Conservation (phyloP, 108 stramenopile genomes). For the Mediolabrus comicus region DNA sequence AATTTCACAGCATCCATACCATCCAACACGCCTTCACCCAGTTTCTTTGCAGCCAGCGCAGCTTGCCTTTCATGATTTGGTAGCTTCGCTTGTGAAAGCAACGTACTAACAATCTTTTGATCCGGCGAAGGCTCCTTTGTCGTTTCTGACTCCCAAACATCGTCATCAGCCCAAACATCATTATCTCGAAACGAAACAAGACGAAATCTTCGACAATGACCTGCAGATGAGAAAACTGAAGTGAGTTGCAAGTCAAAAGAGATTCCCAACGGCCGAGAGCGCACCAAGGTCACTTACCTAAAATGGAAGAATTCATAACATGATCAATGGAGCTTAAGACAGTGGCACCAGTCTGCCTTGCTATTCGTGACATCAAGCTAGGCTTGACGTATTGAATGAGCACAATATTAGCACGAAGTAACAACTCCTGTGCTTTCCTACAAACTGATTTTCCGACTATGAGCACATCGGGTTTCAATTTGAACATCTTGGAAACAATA, state of each 20-base stretch:
- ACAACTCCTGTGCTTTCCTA: constrained; percentile 88
- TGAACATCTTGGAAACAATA: constrained; percentile 88
- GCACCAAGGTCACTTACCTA: constrained; percentile 78
- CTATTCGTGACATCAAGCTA: constrained; percentile 78
- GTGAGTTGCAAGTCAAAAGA: too few relatives aligned
- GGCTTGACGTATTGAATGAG: constrained; percentile 92
- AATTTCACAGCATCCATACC: constrained; percentile 77
- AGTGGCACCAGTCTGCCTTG: constrained; percentile 90
- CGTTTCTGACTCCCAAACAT: neutral
- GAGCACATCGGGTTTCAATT: constrained; percentile 86
- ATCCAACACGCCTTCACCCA: constrained; percentile 79
- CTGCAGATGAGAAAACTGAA: constrained; percentile 6
- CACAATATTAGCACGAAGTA: constrained; percentile 76
- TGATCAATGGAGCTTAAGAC: constrained; percentile 89
- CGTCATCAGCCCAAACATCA: constrained; percentile 65
- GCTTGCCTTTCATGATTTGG: constrained; percentile 73
- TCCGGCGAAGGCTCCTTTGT: constrained; percentile 11
- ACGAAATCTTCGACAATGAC: constrained; percentile 71
- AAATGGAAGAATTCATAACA: constrained; percentile 76
- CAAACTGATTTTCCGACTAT: constrained; percentile 84
- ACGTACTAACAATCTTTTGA: constrained; percentile 44
- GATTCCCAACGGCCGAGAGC: too few relatives aligned
- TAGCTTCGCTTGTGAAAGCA: constrained; percentile 47
- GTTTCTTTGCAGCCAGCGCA: constrained; percentile 70
- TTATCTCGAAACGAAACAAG: constrained; percentile 87